Evolutionary conservation across 331 rosid species (phyloP), one percentile per base, ranked within the genome.

Genomic region (Erythrophleum ivorense): DNA sequence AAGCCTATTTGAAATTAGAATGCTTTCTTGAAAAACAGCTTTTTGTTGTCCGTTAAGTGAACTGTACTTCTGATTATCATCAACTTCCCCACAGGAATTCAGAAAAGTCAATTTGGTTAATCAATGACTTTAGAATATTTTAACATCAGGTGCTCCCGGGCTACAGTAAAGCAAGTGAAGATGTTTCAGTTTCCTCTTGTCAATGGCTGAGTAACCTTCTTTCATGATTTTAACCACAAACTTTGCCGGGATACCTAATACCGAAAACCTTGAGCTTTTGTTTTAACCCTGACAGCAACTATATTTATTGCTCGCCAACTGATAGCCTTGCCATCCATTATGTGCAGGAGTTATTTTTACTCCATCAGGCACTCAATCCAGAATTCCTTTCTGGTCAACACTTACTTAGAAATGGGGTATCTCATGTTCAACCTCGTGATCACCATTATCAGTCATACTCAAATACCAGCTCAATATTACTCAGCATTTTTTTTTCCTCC

Each of bases 351-450:
- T 80, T 95, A 69, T 82, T 90, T 81, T 74, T 91, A 83, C 93
- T 95, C 55, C 98, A 92, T 54, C 98, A 91, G 83, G 90, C 95
- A 81, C 89, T 95, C 83, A 91, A 87, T 83, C 90, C 98, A 75
- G 98, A 93, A 54, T 87, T 91, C 81, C 90, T 95, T 80, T 87
- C 93, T 59, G 82, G 83, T 84, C 97, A 92, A 74, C 95, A 91
- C 71, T 60, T 93, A 80, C 87, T 92, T 79, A 85, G 87, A 88
- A 93, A 90, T 74, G 99, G 97, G 97, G 99, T 93, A 84, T 74
- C 59, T 55, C 36, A 81, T 80, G 29, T 71, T 85, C 84, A 81
- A 71, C 50, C 79, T 41, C 36, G 29, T 65, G 77, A 69, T 65
- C 59, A 77, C 11, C 53, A 67, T 68, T 65, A 54, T 45, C 66